Evolutionary conservation across 768 basidiomycete genomes (phyloP).

Genomic region (Artomyces pyxidatus): DNA sequence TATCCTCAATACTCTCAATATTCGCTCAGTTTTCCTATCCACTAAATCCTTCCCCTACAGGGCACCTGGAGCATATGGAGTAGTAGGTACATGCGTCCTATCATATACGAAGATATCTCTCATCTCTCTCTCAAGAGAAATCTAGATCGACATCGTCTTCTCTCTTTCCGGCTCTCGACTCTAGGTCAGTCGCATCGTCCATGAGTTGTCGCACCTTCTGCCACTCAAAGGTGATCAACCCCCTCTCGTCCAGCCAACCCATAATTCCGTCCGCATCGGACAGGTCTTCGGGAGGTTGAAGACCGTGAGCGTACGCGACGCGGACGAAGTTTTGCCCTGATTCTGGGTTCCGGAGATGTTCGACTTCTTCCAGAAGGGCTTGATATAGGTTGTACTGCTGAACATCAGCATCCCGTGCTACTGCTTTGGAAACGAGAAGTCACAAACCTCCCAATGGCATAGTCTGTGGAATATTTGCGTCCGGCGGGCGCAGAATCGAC

Average conservation of each 20-base stretch:
- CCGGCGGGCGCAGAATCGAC: conserved; percentile 72
- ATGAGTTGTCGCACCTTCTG: conserved; percentile 62
- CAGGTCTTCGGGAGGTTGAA: conserved; percentile 56
- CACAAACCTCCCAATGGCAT: conserved; percentile 75
- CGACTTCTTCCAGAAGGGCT: conserved; percentile 48
- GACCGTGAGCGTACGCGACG: conserved; percentile 46
- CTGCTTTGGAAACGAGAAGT: background rate
- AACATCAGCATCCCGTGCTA: background rate
- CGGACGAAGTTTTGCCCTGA: conserved; percentile 43
- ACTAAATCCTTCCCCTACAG: too few species aligned
- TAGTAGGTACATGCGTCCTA: too few species aligned
- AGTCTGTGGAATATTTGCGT: conserved; percentile 63
- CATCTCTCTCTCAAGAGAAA: background rate
- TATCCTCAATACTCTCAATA: too few species aligned
- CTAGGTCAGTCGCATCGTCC: conserved; percentile 62
- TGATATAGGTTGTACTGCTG: conserved; percentile 59
- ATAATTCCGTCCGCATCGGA: conserved; percentile 70
- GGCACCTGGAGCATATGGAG: too few species aligned
- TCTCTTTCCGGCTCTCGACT: conserved; percentile 40
- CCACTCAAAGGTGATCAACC: conserved; percentile 64
- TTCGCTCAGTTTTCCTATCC: too few species aligned
- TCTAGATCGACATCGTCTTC: conserved; percentile 27
- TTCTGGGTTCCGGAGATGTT: conserved; percentile 36
- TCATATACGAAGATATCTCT: background rate
- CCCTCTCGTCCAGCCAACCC: conserved; percentile 71